A percentile compares a stretch with the other conserved stretches of the same genome.
phyloP scores from a whole-genome alignment of 768 basidiomycete genomes.

The Multifurca ochricompacta region DNA sequence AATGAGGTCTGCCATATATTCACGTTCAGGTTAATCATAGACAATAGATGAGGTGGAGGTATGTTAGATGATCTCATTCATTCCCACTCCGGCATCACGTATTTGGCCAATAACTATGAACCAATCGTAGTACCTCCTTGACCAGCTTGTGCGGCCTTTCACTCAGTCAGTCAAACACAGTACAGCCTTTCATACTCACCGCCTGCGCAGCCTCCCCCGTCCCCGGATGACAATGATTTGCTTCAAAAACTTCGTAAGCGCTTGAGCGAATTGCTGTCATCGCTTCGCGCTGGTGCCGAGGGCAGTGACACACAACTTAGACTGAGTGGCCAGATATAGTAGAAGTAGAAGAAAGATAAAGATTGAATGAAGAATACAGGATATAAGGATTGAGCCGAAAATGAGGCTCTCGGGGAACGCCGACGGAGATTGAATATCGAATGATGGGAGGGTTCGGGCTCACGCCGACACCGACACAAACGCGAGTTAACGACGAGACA shows the following conservation, averaged over 20 bases:
- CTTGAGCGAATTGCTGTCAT: conserved; percentile 19
- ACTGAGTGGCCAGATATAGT: background rate
- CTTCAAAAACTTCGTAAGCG: conserved; percentile 21
- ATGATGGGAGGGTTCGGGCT: too few species aligned
- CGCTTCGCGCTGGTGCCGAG: conserved; percentile 22
- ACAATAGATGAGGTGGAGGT: conserved; percentile 26
- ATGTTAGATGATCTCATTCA: background rate
- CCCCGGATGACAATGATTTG: conserved; percentile 21
- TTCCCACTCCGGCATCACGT: too few species aligned
- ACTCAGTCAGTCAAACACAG: background rate
- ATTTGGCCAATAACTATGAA: background rate
- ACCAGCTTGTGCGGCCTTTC: conserved; percentile 20
- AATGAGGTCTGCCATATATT: background rate
- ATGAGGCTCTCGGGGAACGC: too few species aligned
- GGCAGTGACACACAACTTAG: conserved; percentile 2
- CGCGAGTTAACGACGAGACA: conserved; percentile 27
- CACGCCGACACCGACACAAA: too few species aligned
- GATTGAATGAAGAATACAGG: too few species aligned
- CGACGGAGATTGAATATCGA: too few species aligned
- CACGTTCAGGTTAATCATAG: conserved; percentile 1
- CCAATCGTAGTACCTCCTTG: conserved; percentile 22
- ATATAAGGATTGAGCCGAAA: too few species aligned
- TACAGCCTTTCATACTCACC: too few species aligned
- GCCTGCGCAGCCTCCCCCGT: conserved; percentile 20
- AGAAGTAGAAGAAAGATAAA: too few species aligned